phyloP scores from a whole-genome alignment of 768 basidiomycete genomes.

The Lactarius trivialis region DNA sequence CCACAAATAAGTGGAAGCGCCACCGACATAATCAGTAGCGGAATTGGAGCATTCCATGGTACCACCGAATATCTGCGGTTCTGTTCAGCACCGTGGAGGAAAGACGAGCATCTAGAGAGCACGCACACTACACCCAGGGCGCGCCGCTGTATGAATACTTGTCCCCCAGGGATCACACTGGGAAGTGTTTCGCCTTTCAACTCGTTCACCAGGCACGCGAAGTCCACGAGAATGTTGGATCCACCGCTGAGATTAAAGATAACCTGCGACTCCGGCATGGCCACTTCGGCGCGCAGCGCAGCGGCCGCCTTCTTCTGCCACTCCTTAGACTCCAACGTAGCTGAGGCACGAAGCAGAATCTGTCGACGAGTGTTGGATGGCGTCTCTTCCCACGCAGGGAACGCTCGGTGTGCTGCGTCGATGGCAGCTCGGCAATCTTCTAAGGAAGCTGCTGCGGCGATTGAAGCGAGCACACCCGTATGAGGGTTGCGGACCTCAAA shows the following conservation, averaged over 20 bases:
- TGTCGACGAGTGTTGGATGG: constrained; percentile 4
- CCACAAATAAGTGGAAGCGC: constrained; percentile 46
- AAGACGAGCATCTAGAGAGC: not conserved
- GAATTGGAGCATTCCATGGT: constrained; percentile 51
- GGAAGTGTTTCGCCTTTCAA: constrained; percentile 41
- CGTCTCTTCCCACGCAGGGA: constrained; percentile 17
- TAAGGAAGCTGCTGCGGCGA: constrained; percentile 38
- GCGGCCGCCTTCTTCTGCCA: constrained; percentile 10
- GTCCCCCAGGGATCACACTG: constrained; percentile 39
- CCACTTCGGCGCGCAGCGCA: constrained; percentile 3
- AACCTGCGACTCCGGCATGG: constrained; percentile 7
- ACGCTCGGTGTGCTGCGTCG: constrained; percentile 10
- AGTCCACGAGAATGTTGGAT: constrained; percentile 27
- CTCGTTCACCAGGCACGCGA: constrained; percentile 33
- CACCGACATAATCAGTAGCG: constrained; percentile 40
- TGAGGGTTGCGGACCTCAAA: constrained; percentile 44
- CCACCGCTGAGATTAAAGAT: constrained; percentile 27
- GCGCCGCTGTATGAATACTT: constrained; percentile 39
- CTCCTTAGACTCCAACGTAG: constrained; percentile 5
- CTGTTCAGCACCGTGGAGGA: not conserved
- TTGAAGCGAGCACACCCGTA: constrained; percentile 38
- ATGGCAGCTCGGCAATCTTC: constrained; percentile 25
- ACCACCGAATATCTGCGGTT: constrained; percentile 41
- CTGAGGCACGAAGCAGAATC: constrained; percentile 9
- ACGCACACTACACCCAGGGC: constrained; percentile 50